Percentiles rank a stretch among this genome's conserved stretches.
Conservation (phyloP, 495 filamentous ascomycete species). For the Hypoxylon subgilvum region DNA sequence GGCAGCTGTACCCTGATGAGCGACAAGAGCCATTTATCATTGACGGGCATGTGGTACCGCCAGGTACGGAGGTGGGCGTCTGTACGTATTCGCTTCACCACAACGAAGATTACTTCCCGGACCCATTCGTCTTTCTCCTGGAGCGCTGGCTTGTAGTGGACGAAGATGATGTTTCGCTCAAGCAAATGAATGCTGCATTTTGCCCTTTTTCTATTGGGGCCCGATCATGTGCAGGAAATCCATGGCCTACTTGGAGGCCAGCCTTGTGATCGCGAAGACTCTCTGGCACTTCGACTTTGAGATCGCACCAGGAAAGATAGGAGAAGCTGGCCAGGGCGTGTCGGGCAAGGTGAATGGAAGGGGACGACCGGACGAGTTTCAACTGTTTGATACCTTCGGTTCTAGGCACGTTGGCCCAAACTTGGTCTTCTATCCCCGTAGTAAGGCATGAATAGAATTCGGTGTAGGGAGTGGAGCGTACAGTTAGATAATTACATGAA, state of each 20-base stretch:
- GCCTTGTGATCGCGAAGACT: constrained; percentile 46
- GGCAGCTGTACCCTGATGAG: constrained; percentile 29
- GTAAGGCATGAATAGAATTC: no score
- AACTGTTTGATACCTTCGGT: no score
- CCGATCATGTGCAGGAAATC: constrained; percentile 41
- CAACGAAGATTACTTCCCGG: constrained; percentile 1
- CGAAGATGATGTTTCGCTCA: not conserved
- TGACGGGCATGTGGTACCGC: constrained; percentile 56
- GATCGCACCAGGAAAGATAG: constrained; percentile 7
- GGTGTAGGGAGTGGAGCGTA: no score
- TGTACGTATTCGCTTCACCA: not conserved
- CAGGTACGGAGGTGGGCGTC: not conserved
- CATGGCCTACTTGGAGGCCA: constrained; percentile 48
- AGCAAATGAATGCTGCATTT: constrained; percentile 14
- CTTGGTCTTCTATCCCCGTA: no score
- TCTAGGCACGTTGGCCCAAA: no score
- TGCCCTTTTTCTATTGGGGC: constrained; percentile 42
- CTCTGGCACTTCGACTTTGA: constrained; percentile 52
- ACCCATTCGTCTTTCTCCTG: not conserved
- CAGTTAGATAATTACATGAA: no score
- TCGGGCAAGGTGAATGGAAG: not conserved
- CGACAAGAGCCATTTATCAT: constrained; percentile 50
- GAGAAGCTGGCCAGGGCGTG: not conserved
- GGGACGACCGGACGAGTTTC: not conserved
- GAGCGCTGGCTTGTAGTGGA: not conserved